Evolutionary conservation across 2,329 filamentous ascomycete species (phyloP), one percentile per base, ranked within the genome.

Genomic region (Monosporascus sp.): DNA sequence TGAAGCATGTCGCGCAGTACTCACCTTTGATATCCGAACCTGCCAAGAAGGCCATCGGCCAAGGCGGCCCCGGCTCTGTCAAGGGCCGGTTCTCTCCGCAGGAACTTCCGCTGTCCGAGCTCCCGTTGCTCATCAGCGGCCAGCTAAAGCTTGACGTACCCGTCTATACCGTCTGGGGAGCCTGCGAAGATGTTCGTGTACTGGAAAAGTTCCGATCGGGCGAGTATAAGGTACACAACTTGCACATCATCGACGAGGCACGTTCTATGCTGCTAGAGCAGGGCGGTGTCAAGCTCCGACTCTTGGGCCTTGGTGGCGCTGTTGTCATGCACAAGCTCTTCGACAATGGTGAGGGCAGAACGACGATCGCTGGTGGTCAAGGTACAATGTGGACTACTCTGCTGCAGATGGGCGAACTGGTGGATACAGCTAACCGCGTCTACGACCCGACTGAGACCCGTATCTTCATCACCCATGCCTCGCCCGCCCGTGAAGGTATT

Each of bases 251-350:
- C 64, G 94, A 99, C 62, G 94, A 99, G 78, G 92, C 94, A 51
- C 93, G 93, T 70, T 97, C 94, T 38, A 89, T 96, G 78, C 79
- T 99, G 62, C 81, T 99, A 54, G 94, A 99, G 74, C 80, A 97
- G 56, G 94, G 93, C 53, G 94, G 94, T 53, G 91, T 99, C 52
- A 97, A 97, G 81, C 84, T 99, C 60, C 89, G 94, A 65, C 81
- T 99, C 49, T 83, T 99, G 31, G 94, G 94, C 58, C 80, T 99
- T 37, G 94, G 94, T 60, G 94, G 94, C 65, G 94, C 94, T 7
- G 93, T 99, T 5, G 94, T 99, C 55, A 99, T 99, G 91, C 94
- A 99, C 80, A 99, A 99, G 80, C 84, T 99, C 19, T 99, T 99
- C 67, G 94, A 99, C 72, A 99, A 99, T 63, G 94, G 94, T 52